These are phyloP conservation scores for Coffea canephora DNA, from an alignment of 257 asterid genomes.

Conservation along the genomic window DNA sequence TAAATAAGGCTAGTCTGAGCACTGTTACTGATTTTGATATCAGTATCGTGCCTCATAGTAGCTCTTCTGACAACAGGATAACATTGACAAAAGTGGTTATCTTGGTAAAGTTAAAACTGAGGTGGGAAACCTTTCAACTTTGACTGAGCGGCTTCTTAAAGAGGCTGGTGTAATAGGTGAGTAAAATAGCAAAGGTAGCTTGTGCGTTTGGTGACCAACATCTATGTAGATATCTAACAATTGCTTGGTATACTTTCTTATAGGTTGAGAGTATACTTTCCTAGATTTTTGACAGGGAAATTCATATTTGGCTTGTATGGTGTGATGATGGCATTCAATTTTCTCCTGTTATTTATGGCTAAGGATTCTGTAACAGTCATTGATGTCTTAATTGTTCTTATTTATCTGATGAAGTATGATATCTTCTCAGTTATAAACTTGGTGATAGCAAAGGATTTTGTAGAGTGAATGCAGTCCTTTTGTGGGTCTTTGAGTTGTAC, in stretches of 20 bases:
- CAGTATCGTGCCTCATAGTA: too few relatives aligned
- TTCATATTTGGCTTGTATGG: neutral
- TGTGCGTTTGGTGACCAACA: constrained; percentile 12
- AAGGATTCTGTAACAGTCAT: neutral
- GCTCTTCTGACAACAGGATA: too few relatives aligned
- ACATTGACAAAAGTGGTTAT: too few relatives aligned
- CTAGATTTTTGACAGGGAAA: neutral
- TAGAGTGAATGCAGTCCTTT: neutral
- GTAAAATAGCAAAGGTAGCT: constrained; percentile 7
- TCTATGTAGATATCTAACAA: constrained; percentile 29
- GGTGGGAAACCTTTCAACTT: too few relatives aligned
- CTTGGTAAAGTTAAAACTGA: too few relatives aligned
- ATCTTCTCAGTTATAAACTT: neutral
- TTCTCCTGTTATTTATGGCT: neutral
- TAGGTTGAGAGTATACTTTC: constrained; percentile 4
- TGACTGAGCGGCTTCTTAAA: too few relatives aligned
- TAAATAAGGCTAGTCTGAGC: too few relatives aligned
- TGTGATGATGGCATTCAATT: neutral
- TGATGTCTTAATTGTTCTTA: neutral
- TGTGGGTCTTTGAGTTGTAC: neutral
- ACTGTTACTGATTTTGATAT: too few relatives aligned
- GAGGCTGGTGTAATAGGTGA: constrained; percentile 17
- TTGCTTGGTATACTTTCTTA: constrained; percentile 16
- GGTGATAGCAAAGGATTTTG: neutral
- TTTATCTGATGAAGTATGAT: neutral